Evolutionary conservation across 371 early-diverging fungal genomes (phyloP).

Genomic region (Chytridium lagenaria): DNA sequence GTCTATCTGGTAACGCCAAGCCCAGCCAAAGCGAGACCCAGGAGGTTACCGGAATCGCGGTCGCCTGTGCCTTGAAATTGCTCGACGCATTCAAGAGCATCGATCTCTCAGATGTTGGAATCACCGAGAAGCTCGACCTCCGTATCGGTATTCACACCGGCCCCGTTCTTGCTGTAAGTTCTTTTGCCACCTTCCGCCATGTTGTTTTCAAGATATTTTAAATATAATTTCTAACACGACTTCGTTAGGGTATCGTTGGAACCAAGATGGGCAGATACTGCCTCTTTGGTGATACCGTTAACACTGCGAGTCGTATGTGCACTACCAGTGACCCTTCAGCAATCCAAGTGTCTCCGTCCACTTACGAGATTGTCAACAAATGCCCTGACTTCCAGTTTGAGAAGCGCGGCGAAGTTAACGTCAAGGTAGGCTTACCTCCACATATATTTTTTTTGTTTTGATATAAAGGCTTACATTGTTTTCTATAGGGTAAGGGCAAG

Average conservation of each 20-base stretch:
- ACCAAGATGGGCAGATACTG: slow-evolving; percentile 57
- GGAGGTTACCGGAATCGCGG: slow-evolving; percentile 16
- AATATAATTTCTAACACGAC: no score
- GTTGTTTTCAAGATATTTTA: not conserved
- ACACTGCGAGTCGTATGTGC: slow-evolving; percentile 53
- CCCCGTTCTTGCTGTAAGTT: slow-evolving; percentile 38
- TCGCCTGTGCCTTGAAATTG: slow-evolving; percentile 30
- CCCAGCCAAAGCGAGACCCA: slow-evolving; percentile 20
- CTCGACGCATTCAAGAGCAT: slow-evolving; percentile 20
- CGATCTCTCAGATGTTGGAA: slow-evolving; percentile 28
- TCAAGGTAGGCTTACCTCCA: slow-evolving; percentile 43
- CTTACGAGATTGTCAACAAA: slow-evolving; percentile 24
- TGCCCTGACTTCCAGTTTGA: slow-evolving; percentile 24
- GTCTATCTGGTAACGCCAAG: slow-evolving; percentile 13
- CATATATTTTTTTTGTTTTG: not conserved
- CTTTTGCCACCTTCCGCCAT: not conserved
- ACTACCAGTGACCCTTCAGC: slow-evolving; percentile 20
- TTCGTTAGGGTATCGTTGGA: slow-evolving; percentile 48
- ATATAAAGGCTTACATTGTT: not conserved
- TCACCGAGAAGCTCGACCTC: slow-evolving; percentile 30
- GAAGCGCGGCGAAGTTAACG: slow-evolving; percentile 39
- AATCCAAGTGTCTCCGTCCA: slow-evolving; percentile 32
- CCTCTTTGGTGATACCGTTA: slow-evolving; percentile 59
- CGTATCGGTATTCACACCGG: slow-evolving; percentile 46
- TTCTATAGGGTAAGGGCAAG: slow-evolving; percentile 52